Percentiles rank a stretch among this genome's conserved stretches.
These are phyloP conservation scores for Phytopythium aichiense DNA, from an alignment of 352 stramenopile genomes.

Conservation along the genomic window DNA sequence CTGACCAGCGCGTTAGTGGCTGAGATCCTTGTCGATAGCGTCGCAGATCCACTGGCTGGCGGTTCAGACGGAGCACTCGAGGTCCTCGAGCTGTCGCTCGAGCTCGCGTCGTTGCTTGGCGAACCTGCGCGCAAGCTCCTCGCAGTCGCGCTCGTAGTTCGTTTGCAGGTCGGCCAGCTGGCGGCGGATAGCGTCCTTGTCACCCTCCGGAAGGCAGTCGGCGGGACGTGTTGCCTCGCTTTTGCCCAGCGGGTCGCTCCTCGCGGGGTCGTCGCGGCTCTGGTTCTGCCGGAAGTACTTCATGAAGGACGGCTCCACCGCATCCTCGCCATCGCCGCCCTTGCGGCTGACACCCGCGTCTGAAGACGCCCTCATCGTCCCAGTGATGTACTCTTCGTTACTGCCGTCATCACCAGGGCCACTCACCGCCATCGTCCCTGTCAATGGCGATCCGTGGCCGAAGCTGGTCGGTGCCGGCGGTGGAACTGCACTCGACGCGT, in stretches of 20 bases:
- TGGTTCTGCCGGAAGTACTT: constrained; percentile 70
- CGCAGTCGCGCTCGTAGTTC: constrained; percentile 41
- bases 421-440: constrained; percentile 12
- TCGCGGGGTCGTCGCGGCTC: constrained; percentile 10
- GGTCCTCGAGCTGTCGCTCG: constrained; percentile 42
- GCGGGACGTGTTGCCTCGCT: constrained; percentile 21
- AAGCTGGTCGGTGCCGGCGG: constrained; percentile 13
- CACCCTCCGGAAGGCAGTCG: constrained; percentile 9
- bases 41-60: not conserved
- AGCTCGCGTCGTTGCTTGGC: constrained; percentile 43
- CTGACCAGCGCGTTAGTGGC: too few species aligned
- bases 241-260: constrained; percentile 9
- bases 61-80: constrained; percentile 16
- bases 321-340: constrained; percentile 13
- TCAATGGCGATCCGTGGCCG: not conserved
- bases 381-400: not conserved
- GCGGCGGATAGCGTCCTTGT: constrained; percentile 24
- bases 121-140: constrained; percentile 34
- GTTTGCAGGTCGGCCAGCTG: constrained; percentile 50
- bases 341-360: constrained; percentile 3
- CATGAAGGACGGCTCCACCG: constrained; percentile 72
- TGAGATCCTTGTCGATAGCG: too few species aligned
- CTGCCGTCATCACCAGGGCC: not conserved
- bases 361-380: constrained; percentile 8
- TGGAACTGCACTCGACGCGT: not conserved